Percentiles rank a stretch among this genome's conserved stretches.
These are phyloP conservation scores for Naganishia vaughanmartiniae DNA, from an alignment of 768 basidiomycete genomes.

Conservation along the genomic window DNA sequence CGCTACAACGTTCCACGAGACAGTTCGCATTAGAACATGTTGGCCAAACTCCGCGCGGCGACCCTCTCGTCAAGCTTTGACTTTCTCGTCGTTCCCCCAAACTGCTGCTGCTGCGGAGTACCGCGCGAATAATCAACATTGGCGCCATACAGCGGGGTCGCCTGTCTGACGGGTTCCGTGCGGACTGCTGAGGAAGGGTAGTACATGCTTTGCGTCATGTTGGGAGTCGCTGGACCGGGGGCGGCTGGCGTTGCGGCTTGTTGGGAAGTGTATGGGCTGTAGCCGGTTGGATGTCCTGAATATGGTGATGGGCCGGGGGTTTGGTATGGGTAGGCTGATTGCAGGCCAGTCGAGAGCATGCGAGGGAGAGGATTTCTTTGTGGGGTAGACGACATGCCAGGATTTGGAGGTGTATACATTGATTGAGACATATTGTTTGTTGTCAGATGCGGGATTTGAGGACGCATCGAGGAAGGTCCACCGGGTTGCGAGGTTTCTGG, in stretches of 20 bases:
- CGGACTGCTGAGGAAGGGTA: constrained; percentile 14
- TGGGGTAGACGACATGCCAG: constrained; percentile 33
- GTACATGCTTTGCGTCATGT: constrained; percentile 36
- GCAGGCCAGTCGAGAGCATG: constrained; percentile 9
- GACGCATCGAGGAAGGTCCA: constrained; percentile 31
- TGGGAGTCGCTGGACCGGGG: background rate
- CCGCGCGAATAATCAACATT: constrained; percentile 70
- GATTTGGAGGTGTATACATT: constrained; percentile 63
- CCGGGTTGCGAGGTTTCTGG: constrained; percentile 45
- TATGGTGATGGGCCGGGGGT: constrained; percentile 7
- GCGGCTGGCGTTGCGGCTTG: background rate
- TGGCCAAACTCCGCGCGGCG: constrained; percentile 84
- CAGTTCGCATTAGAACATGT: constrained; percentile 51
- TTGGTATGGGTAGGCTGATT: constrained; percentile 18
- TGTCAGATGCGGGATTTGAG: constrained; percentile 57
- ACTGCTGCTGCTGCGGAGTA: constrained; percentile 52
- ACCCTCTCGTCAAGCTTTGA: constrained; percentile 77
- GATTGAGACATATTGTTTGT: constrained; percentile 75
- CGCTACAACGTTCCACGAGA: background rate
- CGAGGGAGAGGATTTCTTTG: constrained; percentile 24
- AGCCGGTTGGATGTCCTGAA: background rate
- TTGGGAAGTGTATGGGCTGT: background rate
- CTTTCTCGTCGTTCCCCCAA: constrained; percentile 43
- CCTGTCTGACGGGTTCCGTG: background rate
- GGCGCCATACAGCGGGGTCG: constrained; percentile 54